Percentiles rank a stretch among this genome's conserved stretches.
phyloP scores from a whole-genome alignment of 192 early-diverging fungal species.

The Coemansia furcata region DNA sequence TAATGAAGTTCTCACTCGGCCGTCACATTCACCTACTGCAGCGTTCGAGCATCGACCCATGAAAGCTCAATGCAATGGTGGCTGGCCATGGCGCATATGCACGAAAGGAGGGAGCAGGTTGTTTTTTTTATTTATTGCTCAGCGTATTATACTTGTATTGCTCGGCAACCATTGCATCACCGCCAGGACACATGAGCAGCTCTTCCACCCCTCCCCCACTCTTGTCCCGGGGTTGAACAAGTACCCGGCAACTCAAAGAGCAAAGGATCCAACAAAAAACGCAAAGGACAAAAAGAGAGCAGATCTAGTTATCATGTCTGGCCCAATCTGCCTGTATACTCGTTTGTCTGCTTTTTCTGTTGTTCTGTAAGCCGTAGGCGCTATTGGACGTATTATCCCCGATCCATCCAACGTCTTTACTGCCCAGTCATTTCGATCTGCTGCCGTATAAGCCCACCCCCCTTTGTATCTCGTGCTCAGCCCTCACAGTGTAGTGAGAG shows the following conservation, averaged over 20 bases:
- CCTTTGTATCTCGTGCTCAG: background rate
- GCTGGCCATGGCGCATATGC: constrained; percentile 2
- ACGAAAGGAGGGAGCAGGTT: background rate
- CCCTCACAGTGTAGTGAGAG: background rate
- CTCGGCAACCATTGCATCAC: constrained; percentile 3
- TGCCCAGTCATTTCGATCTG: background rate
- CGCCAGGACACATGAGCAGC: background rate
- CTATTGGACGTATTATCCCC: background rate
- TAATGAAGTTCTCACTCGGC: constrained; percentile 8
- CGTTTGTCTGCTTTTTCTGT: background rate
- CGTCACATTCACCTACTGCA: constrained; percentile 3
- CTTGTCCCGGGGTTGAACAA: background rate
- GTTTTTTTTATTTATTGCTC: background rate
- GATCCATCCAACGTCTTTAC: background rate
- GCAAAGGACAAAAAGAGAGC: background rate
- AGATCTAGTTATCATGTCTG: background rate
- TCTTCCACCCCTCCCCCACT: background rate
- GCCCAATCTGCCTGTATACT: background rate
- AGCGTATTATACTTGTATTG: background rate
- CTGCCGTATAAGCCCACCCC: background rate
- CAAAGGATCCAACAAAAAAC: constrained; percentile 3
- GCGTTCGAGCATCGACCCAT: constrained; percentile 10
- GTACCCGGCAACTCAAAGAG: background rate
- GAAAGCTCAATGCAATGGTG: constrained; percentile 6
- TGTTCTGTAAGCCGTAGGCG: background rate